Evolutionary conservation across 2,329 filamentous ascomycete species (phyloP), one percentile per base, ranked within the genome.

Genomic region (Biscogniauxia sp.): DNA sequence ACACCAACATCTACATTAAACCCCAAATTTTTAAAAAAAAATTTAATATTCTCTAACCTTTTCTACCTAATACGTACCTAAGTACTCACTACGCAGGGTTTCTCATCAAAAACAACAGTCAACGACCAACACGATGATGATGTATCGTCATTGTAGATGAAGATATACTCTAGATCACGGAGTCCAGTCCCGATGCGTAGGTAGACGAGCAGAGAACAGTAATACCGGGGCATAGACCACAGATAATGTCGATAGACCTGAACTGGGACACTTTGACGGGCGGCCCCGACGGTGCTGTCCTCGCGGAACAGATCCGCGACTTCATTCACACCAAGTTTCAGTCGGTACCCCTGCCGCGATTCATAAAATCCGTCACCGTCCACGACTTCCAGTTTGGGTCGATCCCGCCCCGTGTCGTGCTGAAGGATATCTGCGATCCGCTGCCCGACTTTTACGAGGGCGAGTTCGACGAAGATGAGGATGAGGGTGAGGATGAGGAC

Each of bases 301-400:
- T 97, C 63, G 93, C 94, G 54, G 89, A 93, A 73, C 85, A 84
- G 64, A 96, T 99, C 76, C 91, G 94, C 66, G 88, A 88, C 70
- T 99, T 99, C 78, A 91, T 99, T 70, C 92, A 99, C 78, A 89
- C 92, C 73, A 95, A 93, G 72, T 99, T 99, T 77, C 95, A 99
- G 78, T 88, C 92, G 63, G 89, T 98, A 65, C 85, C 90, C 25
- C 84, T 99, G 53, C 95, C 95, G 61, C 91, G 93, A 71, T 97
- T 99, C 83, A 97, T 99, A 77, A 93, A 95, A 72, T 95, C 93
- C 25, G 95, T 99, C 69, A 90, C 92, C 58, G 93, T 97, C 50
- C 93, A 97, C 74, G 89, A 91, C 63, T 99, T 99, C 77, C 89
- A 94, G 65, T 97, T 99, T 74, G 95, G 95, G 54, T 86, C 82